These are phyloP conservation scores for Bauhinia variegata DNA, from an alignment of 306 rosid genomes.

Conservation along the genomic window DNA sequence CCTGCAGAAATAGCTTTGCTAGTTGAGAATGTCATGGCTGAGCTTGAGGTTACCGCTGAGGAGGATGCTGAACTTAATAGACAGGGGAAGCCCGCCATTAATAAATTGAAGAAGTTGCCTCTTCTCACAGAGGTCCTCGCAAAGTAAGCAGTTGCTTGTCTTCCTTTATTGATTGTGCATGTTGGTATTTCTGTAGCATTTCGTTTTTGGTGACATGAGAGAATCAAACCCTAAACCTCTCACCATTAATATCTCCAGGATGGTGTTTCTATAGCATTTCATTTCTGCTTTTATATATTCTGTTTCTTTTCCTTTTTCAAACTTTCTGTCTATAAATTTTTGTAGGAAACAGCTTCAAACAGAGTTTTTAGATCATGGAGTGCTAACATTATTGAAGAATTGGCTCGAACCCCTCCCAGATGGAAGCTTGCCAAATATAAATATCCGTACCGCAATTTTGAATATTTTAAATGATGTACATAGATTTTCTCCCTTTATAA, in stretches of 20 bases:
- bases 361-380: conserved; percentile 93
- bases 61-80: conserved; percentile 91
- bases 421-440: conserved; percentile 92
- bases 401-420: conserved; percentile 99
- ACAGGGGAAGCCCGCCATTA: conserved; percentile 85
- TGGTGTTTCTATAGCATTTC: too few relatives aligned
- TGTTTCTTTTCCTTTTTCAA: not conserved
- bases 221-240: too few relatives aligned
- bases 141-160: conserved; percentile 60
- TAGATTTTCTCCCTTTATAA: conserved; percentile 22
- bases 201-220: too few relatives aligned
- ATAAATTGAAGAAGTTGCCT: conserved; percentile 83
- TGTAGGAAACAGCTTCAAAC: conserved; percentile 89
- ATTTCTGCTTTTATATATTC: not conserved
- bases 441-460: conserved; percentile 82
- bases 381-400: conserved; percentile 74
- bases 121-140: conserved; percentile 89
- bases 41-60: conserved; percentile 94
- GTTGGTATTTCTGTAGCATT: not conserved
- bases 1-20: conserved; percentile 90
- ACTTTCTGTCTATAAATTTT: not conserved
- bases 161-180: not conserved
- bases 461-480: conserved; percentile 83
- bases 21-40: conserved; percentile 97
- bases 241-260: too few relatives aligned